A percentile compares a stretch with the other conserved stretches of the same genome.
phyloP scores from a whole-genome alignment of 1,284 basidiomycete genomes.

The Ustilago loliicola region DNA sequence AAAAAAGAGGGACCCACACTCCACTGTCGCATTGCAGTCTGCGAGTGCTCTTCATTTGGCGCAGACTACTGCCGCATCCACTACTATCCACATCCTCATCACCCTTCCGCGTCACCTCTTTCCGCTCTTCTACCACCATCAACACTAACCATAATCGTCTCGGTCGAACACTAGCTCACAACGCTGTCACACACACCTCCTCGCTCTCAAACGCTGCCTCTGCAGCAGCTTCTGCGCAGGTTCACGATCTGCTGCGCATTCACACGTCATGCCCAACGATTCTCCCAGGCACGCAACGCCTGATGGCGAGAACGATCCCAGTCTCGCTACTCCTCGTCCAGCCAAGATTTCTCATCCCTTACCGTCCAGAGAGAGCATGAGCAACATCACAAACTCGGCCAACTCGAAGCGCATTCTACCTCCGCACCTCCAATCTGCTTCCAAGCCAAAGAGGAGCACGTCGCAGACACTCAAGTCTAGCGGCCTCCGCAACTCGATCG shows the following conservation, averaged over 20 bases:
- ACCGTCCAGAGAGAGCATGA: slow-evolving; percentile 35
- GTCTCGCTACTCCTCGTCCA: slow-evolving; percentile 29
- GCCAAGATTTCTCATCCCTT: slow-evolving; percentile 22
- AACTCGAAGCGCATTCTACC: slow-evolving; percentile 41
- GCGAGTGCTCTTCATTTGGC: not conserved
- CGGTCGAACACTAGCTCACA: not conserved
- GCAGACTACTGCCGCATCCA: not conserved
- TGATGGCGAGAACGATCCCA: slow-evolving; percentile 38
- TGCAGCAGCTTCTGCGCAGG: not conserved
- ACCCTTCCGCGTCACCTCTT: not conserved
- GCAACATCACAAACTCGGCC: slow-evolving; percentile 47
- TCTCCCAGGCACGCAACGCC: slow-evolving; percentile 37
- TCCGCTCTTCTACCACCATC: slow-evolving; percentile 6
- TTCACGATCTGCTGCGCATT: not conserved
- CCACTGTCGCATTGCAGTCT: slow-evolving; percentile 2
- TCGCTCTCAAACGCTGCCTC: not conserved
- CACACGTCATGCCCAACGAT: slow-evolving; percentile 20
- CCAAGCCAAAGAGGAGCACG: slow-evolving; percentile 12
- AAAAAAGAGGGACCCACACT: slow-evolving; percentile 2
- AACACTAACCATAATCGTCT: not conserved
- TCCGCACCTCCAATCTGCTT: slow-evolving; percentile 27
- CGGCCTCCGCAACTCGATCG: slow-evolving; percentile 8
- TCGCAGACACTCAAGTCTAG: slow-evolving; percentile 15
- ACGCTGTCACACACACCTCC: not conserved
- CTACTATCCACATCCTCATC: not conserved